Evolutionary conservation across 1,284 basidiomycete genomes (phyloP), one percentile per base, ranked within the genome.

Genomic region (Cutaneotrichosporon cavernicola): DNA sequence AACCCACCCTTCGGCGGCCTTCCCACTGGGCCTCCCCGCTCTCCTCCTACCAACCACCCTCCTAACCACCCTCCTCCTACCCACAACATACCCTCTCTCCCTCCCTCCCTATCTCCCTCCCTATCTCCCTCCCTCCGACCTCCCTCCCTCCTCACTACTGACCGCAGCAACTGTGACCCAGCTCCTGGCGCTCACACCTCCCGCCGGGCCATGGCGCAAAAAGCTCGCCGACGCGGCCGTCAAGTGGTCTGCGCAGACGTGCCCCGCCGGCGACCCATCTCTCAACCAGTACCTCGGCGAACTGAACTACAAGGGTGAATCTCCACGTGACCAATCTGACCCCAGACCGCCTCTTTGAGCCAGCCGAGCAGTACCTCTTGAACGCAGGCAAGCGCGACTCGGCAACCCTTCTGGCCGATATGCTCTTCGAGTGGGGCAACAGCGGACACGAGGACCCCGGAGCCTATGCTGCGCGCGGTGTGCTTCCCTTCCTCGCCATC

Each of bases 201-300:
- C 79, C 0, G 49, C 65, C 4, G 82, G 81, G 10, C 75, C 79
- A 31, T 84, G 83, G 83, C 71, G 83, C 47, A 83, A 83, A 73
- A 81, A 81, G 61, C 69, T 84, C 50, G 79, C 80, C 13, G 81
- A 83, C 61, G 71, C 76, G 3, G 75, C 81, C 8, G 74, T 83
- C 63, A 75, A 78, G 75, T 97, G 93, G 92, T 88, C 90, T 55
- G 90, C 88, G 73, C 83, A 85, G 67, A 88, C 84, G n/a, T 88
- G 85, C 77, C 90, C 92, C 16, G 86, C 88, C 40, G 94, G 94
- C 36, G 94, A 97, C 82, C 87, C 88, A 38, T 86, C 86, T 61
- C 82, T 97, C 56, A 91, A 92, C 60, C 88, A 91, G 70, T 96
- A 96, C 77, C 80, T 94, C 60, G 94, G 92, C 8, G 89, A 94